Conservation (phyloP, 345 rosid genomes). For the Turnera subulata region DNA sequence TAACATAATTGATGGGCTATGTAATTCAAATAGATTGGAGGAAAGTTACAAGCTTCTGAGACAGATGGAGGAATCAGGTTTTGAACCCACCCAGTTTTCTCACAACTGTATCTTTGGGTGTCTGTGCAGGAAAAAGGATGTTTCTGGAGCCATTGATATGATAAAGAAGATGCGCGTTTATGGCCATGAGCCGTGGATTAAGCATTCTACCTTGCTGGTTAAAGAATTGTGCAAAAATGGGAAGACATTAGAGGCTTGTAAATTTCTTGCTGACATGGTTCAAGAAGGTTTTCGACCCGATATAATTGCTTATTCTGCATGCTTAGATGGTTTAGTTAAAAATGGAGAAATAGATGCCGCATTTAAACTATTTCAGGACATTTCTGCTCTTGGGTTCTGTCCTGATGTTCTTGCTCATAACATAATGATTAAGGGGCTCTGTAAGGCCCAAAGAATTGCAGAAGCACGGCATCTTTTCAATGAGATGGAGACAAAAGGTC, state of each 20-base stretch:
- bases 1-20: slow-evolving; percentile 53
- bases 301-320: slow-evolving; percentile 71
- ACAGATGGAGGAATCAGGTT: slow-evolving; percentile 55
- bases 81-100: slow-evolving; percentile 63
- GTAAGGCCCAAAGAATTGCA: slow-evolving; percentile 50
- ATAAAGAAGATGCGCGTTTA: slow-evolving; percentile 63
- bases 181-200: slow-evolving; percentile 81
- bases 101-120: slow-evolving; percentile 65
- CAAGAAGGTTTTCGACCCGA: slow-evolving; percentile 74
- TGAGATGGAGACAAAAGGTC: slow-evolving; percentile 62
- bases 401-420: slow-evolving; percentile 84
- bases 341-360: slow-evolving; percentile 53
- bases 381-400: slow-evolving; percentile 49
- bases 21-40: slow-evolving; percentile 60
- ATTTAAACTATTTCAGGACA: slow-evolving; percentile 53
- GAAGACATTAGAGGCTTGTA: slow-evolving; percentile 54
- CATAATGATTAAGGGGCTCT: slow-evolving; percentile 68
- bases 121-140: slow-evolving; percentile 56
- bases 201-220: slow-evolving; percentile 63
- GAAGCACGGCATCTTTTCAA: slow-evolving; percentile 56
- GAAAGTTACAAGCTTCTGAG: slow-evolving; percentile 52
- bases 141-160: slow-evolving; percentile 51
- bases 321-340: slow-evolving; percentile 60
- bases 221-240: slow-evolving; percentile 51
- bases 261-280: slow-evolving; percentile 55